Percentiles rank a stretch among this genome's conserved stretches.
phyloP scores from a whole-genome alignment of 2,329 filamentous ascomycete species.

The Endoconidiophora laricicola region DNA sequence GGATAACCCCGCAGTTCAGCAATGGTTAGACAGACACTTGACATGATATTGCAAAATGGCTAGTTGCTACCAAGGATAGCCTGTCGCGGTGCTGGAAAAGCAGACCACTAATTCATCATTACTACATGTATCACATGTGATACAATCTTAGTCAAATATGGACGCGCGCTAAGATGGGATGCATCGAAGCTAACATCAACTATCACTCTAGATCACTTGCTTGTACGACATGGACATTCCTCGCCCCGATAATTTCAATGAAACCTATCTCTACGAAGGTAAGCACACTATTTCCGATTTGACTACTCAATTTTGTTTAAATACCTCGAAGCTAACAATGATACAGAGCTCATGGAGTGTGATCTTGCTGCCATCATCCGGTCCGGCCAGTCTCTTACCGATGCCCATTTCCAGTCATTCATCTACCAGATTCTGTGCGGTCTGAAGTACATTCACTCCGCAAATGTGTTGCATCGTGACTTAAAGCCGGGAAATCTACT shows the following conservation, averaged over 20 bases:
- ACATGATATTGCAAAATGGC: too few species aligned
- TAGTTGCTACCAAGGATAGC: too few species aligned
- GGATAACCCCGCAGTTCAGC: too few species aligned
- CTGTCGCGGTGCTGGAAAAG: too few species aligned
- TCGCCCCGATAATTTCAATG: slow-evolving; percentile 92
- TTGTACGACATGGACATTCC: slow-evolving; percentile 99
- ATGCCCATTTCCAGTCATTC: slow-evolving; percentile 98
- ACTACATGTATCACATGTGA: too few species aligned
- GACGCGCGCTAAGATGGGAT: too few species aligned
- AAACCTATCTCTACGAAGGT: slow-evolving; percentile 98
- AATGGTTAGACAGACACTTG: too few species aligned
- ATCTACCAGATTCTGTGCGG: slow-evolving; percentile 99
- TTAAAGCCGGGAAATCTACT: slow-evolving; percentile 93
- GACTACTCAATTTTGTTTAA: neutral
- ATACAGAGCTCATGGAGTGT: slow-evolving; percentile 91
- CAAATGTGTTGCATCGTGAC: slow-evolving; percentile 92
- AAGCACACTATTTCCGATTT: slow-evolving; percentile 17
- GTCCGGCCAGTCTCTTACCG: slow-evolving; percentile 89
- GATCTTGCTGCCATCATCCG: slow-evolving; percentile 95
- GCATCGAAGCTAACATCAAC: neutral
- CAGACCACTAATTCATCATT: too few species aligned
- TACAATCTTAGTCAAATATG: too few species aligned
- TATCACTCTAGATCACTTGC: slow-evolving; percentile 64
- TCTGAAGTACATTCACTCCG: slow-evolving; percentile 97
- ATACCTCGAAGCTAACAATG: neutral